Percentiles rank a stretch among this genome's conserved stretches.
phyloP scores from a whole-genome alignment of 768 basidiomycete species.

The Infundibulicybe gibba region DNA sequence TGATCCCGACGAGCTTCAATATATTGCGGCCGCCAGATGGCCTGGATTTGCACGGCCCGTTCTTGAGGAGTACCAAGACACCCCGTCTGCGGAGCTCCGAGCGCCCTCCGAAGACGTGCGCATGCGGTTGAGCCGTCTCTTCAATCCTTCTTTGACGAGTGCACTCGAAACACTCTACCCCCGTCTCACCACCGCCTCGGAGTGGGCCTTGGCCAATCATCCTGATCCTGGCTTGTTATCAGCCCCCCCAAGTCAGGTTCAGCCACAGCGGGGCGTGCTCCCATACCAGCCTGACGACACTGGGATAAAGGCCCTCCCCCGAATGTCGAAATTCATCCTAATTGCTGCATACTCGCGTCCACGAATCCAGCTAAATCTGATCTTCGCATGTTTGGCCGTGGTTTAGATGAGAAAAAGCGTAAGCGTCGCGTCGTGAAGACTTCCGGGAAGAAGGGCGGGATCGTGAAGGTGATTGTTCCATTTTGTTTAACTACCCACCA shows the following conservation, averaged over 20 bases:
- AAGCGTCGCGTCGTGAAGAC: slow-evolving; percentile 41
- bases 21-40: slow-evolving; percentile 78
- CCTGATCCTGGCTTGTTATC: slow-evolving; percentile 39
- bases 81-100: slow-evolving; percentile 17
- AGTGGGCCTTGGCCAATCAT: slow-evolving; percentile 56
- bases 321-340: slow-evolving; percentile 72
- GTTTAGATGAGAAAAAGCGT: slow-evolving; percentile 59
- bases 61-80: slow-evolving; percentile 41
- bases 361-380: slow-evolving; percentile 83
- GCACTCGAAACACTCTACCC: slow-evolving; percentile 71
- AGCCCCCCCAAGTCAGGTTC: slow-evolving; percentile 16
- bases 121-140: slow-evolving; percentile 61
- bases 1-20: slow-evolving; percentile 68
- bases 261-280: slow-evolving; percentile 1
- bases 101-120: slow-evolving; percentile 54
- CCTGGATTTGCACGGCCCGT: slow-evolving; percentile 74
- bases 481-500: too few relatives aligned
- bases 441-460: slow-evolving; percentile 34
- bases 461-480: slow-evolving; percentile 14
- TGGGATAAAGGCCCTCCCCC: slow-evolving; percentile 41
- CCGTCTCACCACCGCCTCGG: slow-evolving; percentile 56
- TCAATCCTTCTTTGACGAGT: slow-evolving; percentile 55
- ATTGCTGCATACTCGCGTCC: slow-evolving; percentile 76
- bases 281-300: slow-evolving; percentile 5
- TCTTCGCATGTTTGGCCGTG: slow-evolving; percentile 78